A percentile compares a stretch with the other conserved stretches of the same genome.
phyloP scores from a whole-genome alignment of 768 basidiomycete species.

The Lactifluus hygrophoroides region DNA sequence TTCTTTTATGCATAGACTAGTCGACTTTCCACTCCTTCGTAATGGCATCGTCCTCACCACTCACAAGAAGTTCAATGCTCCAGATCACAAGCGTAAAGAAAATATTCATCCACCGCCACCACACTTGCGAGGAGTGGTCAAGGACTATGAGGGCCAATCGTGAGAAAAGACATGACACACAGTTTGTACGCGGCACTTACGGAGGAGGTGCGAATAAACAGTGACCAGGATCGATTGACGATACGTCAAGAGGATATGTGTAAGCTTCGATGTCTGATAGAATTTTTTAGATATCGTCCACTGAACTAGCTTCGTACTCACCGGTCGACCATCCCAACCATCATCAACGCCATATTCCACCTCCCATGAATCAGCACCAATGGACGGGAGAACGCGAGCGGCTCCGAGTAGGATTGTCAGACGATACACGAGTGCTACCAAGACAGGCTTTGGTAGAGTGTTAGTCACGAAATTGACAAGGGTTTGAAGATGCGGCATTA shows the following conservation, averaged over 20 bases:
- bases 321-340: constrained; percentile 69
- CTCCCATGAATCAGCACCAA: constrained; percentile 76
- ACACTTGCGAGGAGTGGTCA: constrained; percentile 84
- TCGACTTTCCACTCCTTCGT: constrained; percentile 73
- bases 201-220: constrained; percentile 77
- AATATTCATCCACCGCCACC: constrained; percentile 91
- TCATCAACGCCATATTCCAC: constrained; percentile 52
- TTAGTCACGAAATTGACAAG: constrained; percentile 75
- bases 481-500: constrained; percentile 73
- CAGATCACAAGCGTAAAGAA: constrained; percentile 80
- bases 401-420: constrained; percentile 75
- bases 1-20: too few relatives aligned
- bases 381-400: constrained; percentile 74
- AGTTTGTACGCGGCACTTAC: constrained; percentile 40
- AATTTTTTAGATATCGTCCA: constrained; percentile 14
- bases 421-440: constrained; percentile 72
- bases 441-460: constrained; percentile 77
- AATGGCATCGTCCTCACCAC: constrained; percentile 55
- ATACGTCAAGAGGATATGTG: constrained; percentile 70
- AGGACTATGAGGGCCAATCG: constrained; percentile 41
- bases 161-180: background rate
- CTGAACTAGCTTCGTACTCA: constrained; percentile 28
- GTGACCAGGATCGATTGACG: constrained; percentile 78
- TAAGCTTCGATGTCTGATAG: constrained; percentile 63
- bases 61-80: constrained; percentile 74